Evolutionary conservation across 2,329 filamentous ascomycete species (phyloP), one percentile per base, ranked within the genome.

Genomic region (Cercospora citrullina): DNA sequence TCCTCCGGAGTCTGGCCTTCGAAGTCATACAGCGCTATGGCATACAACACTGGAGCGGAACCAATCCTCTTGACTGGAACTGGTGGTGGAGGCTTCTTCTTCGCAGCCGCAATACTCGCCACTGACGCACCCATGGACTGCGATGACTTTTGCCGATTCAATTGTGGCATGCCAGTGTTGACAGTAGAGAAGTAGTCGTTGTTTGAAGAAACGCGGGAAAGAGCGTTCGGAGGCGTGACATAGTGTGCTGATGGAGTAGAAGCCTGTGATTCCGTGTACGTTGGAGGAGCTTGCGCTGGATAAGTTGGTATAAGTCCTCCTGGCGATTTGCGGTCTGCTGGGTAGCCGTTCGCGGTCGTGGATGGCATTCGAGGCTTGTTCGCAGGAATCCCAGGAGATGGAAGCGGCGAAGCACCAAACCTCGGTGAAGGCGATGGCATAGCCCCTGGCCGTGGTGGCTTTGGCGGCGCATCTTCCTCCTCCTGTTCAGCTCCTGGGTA

Each of bases 51-150:
- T 71, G 84, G 82, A 66, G 82, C 81, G 16, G 65, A 67, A 1
- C 84, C 80, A 12, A 82, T 79, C 65, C 86, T 84, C 79, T 91
- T 90, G 2, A 86, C 84, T 18, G 87, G 86, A 0, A 91, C 90
- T 0, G 92, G 91, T 0, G 91, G 91, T 0, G 91, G 90, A 1
- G 89, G 89, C 79, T 91, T 91, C 82, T 94, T 94, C 81, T 91
- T 91, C 4, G 78, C 80, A 5, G 81, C 80, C 1, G 79, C 81
- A 69, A 30, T 75, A 60, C 75, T 78, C 12, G 68, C 69, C 23
- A 75, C 74, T 39, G 76, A 75, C 14, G 75, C 75, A 28, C 77
- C 78, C 36, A 75, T 70, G 33, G 77, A 74, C 4, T 77, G 76
- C 33, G 77, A 74, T 5, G 76, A 69, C 16, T 60, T 57, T 16